Evolutionary conservation across 2,329 filamentous ascomycete genomes (phyloP).

Genomic region (Curvularia sp.): DNA sequence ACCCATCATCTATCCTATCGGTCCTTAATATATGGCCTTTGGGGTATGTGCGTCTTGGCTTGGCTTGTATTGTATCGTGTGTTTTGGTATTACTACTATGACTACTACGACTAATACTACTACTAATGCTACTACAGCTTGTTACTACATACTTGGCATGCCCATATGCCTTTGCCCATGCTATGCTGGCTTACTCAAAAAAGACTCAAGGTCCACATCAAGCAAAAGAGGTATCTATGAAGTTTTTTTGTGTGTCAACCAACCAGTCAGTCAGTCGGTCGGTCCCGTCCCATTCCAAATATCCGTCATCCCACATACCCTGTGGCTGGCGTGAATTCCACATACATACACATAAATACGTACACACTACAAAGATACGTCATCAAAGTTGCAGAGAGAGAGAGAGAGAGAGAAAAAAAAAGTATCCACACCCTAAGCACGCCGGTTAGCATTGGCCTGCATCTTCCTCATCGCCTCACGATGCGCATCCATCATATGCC

Average conservation of each 20-base stretch:
- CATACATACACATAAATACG: background rate
- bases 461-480: conserved; percentile 80
- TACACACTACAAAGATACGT: background rate
- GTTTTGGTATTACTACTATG: background rate
- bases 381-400: background rate
- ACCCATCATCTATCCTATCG: background rate
- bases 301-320: background rate
- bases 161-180: background rate
- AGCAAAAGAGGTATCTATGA: background rate
- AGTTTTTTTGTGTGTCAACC: background rate
- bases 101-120: background rate
- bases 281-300: background rate
- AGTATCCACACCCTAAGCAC: conserved; percentile 21
- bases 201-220: background rate
- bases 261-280: background rate
- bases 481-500: conserved; percentile 77
- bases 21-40: background rate
- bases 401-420: too few relatives aligned
- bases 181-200: background rate
- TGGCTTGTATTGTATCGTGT: background rate
- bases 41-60: background rate
- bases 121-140: background rate
- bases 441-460: conserved; percentile 67
- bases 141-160: background rate
- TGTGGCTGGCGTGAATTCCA: too few relatives aligned